These are phyloP conservation scores for Adansonia grandidieri DNA, from an alignment of 441 rosid species.

Conservation along the genomic window DNA sequence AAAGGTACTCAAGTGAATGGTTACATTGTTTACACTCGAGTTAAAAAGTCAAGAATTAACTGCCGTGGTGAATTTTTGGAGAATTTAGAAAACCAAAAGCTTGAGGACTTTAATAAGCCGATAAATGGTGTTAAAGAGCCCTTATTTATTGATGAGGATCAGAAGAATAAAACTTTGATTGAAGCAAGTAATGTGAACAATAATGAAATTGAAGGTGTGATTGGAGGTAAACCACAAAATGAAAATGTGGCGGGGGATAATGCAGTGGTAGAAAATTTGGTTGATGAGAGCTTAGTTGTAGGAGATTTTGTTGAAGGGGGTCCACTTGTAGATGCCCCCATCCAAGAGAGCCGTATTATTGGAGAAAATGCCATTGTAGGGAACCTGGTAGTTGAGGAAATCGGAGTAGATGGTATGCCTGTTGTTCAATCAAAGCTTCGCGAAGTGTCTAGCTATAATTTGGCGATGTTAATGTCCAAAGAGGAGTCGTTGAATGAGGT, in stretches of 20 bases:
- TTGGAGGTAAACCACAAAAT: background rate
- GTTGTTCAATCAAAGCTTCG: background rate
- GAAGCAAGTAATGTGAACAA: background rate
- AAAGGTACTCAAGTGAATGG: constrained; percentile 65
- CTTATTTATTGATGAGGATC: constrained; percentile 7
- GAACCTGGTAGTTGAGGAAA: constrained; percentile 37
- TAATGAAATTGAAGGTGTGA: constrained; percentile 13
- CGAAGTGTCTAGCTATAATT: constrained; percentile 16
- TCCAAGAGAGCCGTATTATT: constrained; percentile 35
- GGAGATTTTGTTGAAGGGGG: constrained; percentile 3
- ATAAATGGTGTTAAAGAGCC: constrained; percentile 18
- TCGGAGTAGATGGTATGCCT: background rate
- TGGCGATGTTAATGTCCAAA: constrained; percentile 27
- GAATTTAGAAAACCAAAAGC: constrained; percentile 26
- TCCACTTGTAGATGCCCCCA: constrained; percentile 35
- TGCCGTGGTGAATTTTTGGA: constrained; percentile 33
- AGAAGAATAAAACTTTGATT: background rate
- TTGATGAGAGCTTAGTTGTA: constrained; percentile 24
- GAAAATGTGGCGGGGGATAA: constrained; percentile 22
- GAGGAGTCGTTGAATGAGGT: constrained; percentile 28
- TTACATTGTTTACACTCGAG: constrained; percentile 69
- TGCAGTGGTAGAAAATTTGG: background rate
- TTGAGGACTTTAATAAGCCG: constrained; percentile 26
- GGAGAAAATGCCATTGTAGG: constrained; percentile 41
- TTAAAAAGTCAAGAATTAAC: constrained; percentile 42